Base-by-base conservation (phyloP, 2,329 filamentous ascomycete species). In the Podosphaera aphanis region DNA sequence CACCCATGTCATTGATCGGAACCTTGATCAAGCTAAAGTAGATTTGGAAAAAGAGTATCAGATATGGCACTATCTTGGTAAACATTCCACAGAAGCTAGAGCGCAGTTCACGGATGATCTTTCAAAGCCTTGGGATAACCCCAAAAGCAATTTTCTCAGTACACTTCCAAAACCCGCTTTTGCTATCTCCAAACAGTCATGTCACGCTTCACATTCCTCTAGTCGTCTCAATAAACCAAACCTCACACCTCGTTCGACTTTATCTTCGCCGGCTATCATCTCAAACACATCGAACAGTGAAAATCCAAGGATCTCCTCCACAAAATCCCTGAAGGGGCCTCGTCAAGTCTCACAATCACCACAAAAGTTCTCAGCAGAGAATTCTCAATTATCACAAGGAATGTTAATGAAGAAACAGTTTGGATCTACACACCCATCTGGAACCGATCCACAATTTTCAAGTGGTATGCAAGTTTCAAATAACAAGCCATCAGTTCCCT, bases 51-150 rank as follows among this genome's bases (percentile, higher is more conserved):
- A 80, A 58, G 68, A 77, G 15, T 73, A 88, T 49, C 78, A 83
- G 58, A 61, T 93, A 16, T 95, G 86, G 83, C 73, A 84, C 63
- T 95, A 94, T 60, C 69, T 98, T 49, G 83, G 83, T 27, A 75
- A 75, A 59, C 73, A 71, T 18, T 95, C 88, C 19, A 94, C 88
- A 5, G 88, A 95, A 57, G 81, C 84, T 46, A 85, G 79, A 60
- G 79, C 85, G 21, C 84, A 92, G 59, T 98, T 90, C 62, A 93
- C 86, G 3, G 82, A 90, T 55, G 77, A 93, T 62, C 73, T 71
- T 38, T 51, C 56, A 7, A 67, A 62, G 11, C 68, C 62, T n/a
- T 64, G 65, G 40, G 70, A 83, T 60, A 83, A 83, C 49, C 64
- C 69, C 2, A 77, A 72, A 61, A 77, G 75, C 52, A 81, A 79